Conservation (phyloP, 306 rosid species). For the Malus fusca region DNA sequence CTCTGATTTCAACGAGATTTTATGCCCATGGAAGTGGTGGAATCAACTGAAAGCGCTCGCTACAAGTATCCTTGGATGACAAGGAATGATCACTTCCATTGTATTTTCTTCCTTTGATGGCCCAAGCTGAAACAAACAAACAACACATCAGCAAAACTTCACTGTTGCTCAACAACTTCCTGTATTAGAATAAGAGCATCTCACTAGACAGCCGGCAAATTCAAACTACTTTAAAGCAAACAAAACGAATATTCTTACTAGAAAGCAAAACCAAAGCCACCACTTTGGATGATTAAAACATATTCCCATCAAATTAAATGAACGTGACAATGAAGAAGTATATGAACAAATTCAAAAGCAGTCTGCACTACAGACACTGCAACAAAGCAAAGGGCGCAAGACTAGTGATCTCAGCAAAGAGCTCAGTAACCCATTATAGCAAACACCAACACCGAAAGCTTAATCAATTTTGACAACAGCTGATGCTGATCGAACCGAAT, state of each 20-base stretch:
- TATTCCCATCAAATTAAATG: neutral
- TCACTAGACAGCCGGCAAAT: neutral
- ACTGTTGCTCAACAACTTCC: neutral
- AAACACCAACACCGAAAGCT: neutral
- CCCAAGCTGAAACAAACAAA: conserved; percentile 2
- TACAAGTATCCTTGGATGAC: neutral
- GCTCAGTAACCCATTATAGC: neutral
- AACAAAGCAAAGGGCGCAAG: neutral
- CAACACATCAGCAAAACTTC: neutral
- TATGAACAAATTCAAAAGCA: neutral
- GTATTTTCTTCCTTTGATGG: neutral
- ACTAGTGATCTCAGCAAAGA: neutral
- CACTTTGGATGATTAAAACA: neutral
- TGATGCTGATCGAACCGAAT: neutral
- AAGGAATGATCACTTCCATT: neutral
- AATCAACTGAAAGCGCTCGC: neutral
- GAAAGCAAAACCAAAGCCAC: neutral
- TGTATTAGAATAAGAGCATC: neutral
- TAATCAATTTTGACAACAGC: neutral
- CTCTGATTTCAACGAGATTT: neutral
- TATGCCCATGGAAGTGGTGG: neutral
- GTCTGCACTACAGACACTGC: neutral
- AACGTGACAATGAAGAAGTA: neutral
- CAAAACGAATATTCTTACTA: neutral
- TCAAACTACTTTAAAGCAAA: neutral